A percentile compares a stretch with the other conserved stretches of the same genome.
Evolutionary conservation across 257 asterid species (phyloP).

Genomic region (Solanum ossicruentum): DNA sequence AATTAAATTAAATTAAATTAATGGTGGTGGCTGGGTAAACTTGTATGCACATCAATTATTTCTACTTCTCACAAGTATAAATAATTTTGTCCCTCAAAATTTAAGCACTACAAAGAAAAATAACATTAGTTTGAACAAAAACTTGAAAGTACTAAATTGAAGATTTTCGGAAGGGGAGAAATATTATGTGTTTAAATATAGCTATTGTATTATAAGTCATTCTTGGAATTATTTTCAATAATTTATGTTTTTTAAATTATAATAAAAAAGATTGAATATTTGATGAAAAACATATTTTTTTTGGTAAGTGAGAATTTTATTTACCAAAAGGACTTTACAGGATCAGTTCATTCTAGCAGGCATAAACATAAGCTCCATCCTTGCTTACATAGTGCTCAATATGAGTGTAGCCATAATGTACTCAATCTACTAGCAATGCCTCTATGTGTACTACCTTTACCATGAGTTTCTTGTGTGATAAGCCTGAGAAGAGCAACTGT

Average conservation of each 20-base stretch:
- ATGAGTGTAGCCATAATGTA: too few species aligned
- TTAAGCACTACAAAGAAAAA: background rate
- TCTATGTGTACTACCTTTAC: too few species aligned
- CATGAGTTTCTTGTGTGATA: too few species aligned
- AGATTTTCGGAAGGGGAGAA: background rate
- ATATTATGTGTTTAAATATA: background rate
- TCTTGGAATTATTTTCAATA: background rate
- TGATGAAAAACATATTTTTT: background rate
- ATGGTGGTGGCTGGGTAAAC: background rate
- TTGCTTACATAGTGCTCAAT: too few species aligned
- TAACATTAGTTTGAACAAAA: background rate
- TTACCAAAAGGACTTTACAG: too few species aligned
- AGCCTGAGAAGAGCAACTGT: too few species aligned
- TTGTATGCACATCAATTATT: background rate
- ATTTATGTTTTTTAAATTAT: background rate
- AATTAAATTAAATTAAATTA: background rate
- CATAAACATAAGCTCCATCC: too few species aligned
- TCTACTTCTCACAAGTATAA: background rate
- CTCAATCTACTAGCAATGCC: too few species aligned
- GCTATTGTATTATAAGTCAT: background rate
- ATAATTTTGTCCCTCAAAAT: background rate
- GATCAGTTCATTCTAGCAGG: too few species aligned
- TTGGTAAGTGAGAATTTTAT: too few species aligned
- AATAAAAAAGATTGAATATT: background rate
- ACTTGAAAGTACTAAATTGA: background rate